Evolutionary conservation across 768 basidiomycete genomes (phyloP), one percentile per base, ranked within the genome.

Genomic region (Hygrocybe coccinea): DNA sequence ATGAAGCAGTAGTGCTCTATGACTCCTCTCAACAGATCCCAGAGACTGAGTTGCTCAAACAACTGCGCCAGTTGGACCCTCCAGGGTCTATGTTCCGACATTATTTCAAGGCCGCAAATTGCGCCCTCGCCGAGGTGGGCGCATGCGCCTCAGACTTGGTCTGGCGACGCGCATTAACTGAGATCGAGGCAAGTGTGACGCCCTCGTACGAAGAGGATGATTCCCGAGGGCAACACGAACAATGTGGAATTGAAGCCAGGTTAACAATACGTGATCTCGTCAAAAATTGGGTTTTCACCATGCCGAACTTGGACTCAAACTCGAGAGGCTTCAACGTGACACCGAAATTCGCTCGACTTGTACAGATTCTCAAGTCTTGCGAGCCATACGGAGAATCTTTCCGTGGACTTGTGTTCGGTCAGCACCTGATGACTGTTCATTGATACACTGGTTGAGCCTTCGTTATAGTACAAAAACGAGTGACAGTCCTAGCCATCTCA

Each of bases 401-500:
- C 63, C 80, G 86, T 44, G 86, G 82, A 14, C 74, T 91, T 21
- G 64, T 86, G 37, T 76, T 83, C 59, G 87, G 89, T 89, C 60
- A 54, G 77, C 63, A 14, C 7, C 8, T 33, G 8, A 15, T 55
- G 35, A 34, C 15, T 50, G 22, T 35, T 57, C 22, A 5, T 19
- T 38, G 52, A 24, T 37, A 19, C n/a, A 34, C 8, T 17, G 36
- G 54, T 44, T 54, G 4, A 54, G 24, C 39, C 58, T 55, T 54
- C 44, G 54, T 41, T 36, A 1, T 59, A 90, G 87, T 88, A 2
- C 77, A 77, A 60, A 75, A 73, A 53, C 69, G 75, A 35, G 69
- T 70, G 35, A 76, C 82, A 41, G 87, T 86, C n/a, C 64, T 73
- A 22, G 74, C 78, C n/a, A 71, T 90, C 59, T 71, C 71, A 34